phyloP scores from a whole-genome alignment of 306 rosid genomes.

The Cicer chorassanicum region DNA sequence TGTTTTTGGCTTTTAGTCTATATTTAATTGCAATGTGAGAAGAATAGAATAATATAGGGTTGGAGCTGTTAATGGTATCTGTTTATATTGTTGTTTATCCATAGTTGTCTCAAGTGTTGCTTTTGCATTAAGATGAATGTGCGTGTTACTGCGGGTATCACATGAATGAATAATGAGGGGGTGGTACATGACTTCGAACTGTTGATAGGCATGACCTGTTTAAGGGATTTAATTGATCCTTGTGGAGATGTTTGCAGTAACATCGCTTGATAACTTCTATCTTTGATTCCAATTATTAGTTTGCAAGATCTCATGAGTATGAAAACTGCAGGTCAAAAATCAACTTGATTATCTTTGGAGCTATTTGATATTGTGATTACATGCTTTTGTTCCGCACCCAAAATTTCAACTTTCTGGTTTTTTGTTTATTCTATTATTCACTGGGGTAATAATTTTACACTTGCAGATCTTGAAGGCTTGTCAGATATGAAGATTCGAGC shows the following conservation, averaged over 20 bases:
- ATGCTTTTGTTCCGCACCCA: neutral
- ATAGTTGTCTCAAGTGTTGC: constrained; percentile 20
- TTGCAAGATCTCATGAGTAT: constrained; percentile 9
- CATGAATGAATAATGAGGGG: neutral
- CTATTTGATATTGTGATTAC: neutral
- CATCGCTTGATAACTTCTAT: neutral
- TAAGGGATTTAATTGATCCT: constrained; percentile 20
- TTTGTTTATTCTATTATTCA: constrained; percentile 18
- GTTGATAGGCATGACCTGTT: neutral
- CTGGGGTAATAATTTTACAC: constrained; percentile 31
- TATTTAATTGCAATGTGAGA: neutral
- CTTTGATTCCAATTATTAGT: constrained; percentile 10
- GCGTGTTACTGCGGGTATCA: neutral
- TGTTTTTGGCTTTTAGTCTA: neutral
- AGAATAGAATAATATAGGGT: neutral
- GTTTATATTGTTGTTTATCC: neutral
- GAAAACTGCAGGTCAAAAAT: neutral
- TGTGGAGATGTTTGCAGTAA: constrained; percentile 17
- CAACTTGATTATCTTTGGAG: constrained; percentile 15
- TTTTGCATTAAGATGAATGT: constrained; percentile 24
- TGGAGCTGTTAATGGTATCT: neutral
- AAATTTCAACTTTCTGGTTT: constrained; percentile 5
- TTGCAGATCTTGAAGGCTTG: constrained; percentile 95
- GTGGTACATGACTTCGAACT: neutral
- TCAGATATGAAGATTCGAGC: constrained; percentile 92